Percentiles rank a stretch among this genome's conserved stretches.
Conservation (phyloP, 2,329 filamentous ascomycete species). For the Colletotrichum sp. region DNA sequence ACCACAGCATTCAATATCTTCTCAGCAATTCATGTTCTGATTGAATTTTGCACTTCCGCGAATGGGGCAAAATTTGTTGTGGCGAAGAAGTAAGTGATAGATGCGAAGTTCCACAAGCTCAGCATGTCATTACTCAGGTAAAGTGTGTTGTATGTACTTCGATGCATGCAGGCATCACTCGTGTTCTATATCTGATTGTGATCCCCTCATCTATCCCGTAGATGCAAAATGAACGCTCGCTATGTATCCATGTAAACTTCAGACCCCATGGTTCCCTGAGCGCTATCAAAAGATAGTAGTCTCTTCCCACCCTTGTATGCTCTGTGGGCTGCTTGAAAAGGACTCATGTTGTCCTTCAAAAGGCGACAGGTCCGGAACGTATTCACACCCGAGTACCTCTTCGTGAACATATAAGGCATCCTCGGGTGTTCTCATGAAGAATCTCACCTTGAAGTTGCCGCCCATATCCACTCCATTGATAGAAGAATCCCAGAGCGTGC, state of each 20-base stretch:
- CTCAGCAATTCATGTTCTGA: accelerated
- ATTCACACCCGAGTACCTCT: neutral
- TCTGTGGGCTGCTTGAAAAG: neutral
- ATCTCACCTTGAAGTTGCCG: neutral
- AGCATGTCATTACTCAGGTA: neutral
- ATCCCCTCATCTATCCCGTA: accelerated
- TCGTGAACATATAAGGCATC: neutral
- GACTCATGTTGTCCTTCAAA: neutral
- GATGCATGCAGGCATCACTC: neutral
- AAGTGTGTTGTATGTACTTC: neutral
- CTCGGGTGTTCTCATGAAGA: neutral
- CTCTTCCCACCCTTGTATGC: neutral
- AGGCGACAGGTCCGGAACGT: neutral
- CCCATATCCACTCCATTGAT: accelerated
- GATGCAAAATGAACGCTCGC: neutral
- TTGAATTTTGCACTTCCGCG: accelerated
- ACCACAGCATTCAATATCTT: neutral
- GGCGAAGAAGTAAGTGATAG: neutral
- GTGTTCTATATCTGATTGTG: neutral
- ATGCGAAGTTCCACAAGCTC: neutral
- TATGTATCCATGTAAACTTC: accelerated
- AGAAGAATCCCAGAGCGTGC: neutral
- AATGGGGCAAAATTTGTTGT: neutral
- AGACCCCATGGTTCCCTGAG: neutral
- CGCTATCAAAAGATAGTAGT: neutral